phyloP scores from a whole-genome alignment of 495 filamentous ascomycete genomes.

The Annulohypoxylon nitens region DNA sequence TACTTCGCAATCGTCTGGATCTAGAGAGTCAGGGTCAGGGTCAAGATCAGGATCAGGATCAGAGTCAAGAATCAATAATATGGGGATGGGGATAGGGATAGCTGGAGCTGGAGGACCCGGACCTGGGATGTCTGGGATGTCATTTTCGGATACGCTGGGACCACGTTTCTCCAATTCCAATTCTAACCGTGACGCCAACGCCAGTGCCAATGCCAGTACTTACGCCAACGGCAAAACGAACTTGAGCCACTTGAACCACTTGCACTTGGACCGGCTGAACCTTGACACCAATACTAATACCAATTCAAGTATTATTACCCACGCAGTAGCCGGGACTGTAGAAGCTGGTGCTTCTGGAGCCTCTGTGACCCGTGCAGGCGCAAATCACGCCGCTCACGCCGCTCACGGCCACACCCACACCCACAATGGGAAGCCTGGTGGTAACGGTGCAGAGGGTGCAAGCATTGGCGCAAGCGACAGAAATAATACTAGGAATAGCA shows the following conservation, averaged over 20 bases:
- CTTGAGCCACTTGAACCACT: slow-evolving; percentile 8
- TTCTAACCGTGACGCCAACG: background rate
- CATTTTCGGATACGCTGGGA: slow-evolving; percentile 46
- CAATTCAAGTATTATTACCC: slow-evolving; percentile 30
- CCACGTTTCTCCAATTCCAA: slow-evolving; percentile 49
- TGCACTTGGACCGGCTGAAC: slow-evolving; percentile 5
- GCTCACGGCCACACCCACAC: background rate
- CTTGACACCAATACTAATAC: slow-evolving; percentile 41
- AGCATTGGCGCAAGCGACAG: slow-evolving; percentile 33
- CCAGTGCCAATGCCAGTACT: slow-evolving; percentile 1
- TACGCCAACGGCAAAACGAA: slow-evolving; percentile 19
- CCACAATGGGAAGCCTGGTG: slow-evolving; percentile 43
- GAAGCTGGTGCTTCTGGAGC: slow-evolving; percentile 5
- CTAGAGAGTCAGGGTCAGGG: slow-evolving; percentile 28
- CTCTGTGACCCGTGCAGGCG: background rate
- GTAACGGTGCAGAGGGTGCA: slow-evolving; percentile 27
- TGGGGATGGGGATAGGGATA: slow-evolving; percentile 22
- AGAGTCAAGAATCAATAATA: slow-evolving; percentile 36
- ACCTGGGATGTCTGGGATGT: slow-evolving; percentile 17
- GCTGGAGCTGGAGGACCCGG: too few relatives aligned
- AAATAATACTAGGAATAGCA: slow-evolving; percentile 28
- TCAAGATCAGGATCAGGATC: slow-evolving; percentile 34
- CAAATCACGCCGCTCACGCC: slow-evolving; percentile 34
- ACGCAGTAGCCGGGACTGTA: slow-evolving; percentile 30
- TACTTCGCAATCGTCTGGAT: slow-evolving; percentile 22